phyloP scores from a whole-genome alignment of 441 rosid genomes.

The Populus tomentosa region DNA sequence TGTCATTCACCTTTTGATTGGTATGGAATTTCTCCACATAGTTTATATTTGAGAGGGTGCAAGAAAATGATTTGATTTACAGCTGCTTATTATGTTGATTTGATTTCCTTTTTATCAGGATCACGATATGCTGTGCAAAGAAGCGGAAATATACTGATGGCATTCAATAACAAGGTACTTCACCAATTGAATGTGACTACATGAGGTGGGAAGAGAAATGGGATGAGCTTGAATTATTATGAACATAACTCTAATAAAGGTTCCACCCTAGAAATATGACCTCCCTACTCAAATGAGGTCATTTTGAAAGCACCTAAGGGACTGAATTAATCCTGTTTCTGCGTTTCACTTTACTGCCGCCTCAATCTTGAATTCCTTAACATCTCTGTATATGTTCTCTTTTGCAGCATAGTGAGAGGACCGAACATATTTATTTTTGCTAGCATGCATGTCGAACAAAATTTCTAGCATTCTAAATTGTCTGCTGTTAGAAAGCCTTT shows the following conservation, averaged over 20 bases:
- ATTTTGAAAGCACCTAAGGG: neutral
- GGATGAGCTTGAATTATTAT: neutral
- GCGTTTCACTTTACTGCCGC: neutral
- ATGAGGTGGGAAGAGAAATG: neutral
- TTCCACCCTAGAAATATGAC: neutral
- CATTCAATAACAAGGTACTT: slow-evolving; percentile 91
- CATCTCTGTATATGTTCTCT: neutral
- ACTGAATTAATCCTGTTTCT: neutral
- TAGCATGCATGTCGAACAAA: neutral
- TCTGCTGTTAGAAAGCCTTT: too few species aligned
- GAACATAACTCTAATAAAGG: too few species aligned
- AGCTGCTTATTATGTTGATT: slow-evolving; percentile 18
- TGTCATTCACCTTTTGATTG: slow-evolving; percentile 89
- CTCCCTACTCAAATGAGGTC: neutral
- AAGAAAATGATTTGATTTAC: slow-evolving; percentile 12
- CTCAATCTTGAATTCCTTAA: neutral
- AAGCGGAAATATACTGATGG: slow-evolving; percentile 79
- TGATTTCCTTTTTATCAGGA: slow-evolving; percentile 43
- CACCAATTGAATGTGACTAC: slow-evolving; percentile 1
- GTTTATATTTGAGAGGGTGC: neutral
- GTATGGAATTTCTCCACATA: slow-evolving; percentile 31
- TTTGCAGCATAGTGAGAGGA: neutral
- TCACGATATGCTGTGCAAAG: slow-evolving; percentile 93
- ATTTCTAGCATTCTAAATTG: neutral
- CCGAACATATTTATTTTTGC: neutral